phyloP scores from a whole-genome alignment of 1,284 basidiomycete species.

The Trichosporon asahii region DNA sequence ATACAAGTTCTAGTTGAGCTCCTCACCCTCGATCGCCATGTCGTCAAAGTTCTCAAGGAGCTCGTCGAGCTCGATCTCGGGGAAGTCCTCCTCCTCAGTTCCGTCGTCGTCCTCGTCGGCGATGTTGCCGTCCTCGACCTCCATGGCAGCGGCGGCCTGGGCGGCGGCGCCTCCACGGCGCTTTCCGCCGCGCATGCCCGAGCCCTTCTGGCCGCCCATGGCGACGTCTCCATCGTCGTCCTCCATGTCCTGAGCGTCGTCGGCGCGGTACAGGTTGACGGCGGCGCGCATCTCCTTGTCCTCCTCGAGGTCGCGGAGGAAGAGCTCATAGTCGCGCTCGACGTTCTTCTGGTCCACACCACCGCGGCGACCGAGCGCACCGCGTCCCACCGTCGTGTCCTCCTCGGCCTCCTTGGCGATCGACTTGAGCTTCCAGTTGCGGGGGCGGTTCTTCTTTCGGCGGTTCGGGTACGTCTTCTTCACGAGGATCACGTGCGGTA shows the following conservation, averaged over 20 bases:
- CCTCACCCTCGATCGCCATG: constrained; percentile 47
- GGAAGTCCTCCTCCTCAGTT: constrained; percentile 86
- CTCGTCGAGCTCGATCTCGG: constrained; percentile 80
- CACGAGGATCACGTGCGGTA: constrained; percentile 90
- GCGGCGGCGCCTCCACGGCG: constrained; percentile 41
- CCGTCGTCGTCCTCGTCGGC: constrained; percentile 58
- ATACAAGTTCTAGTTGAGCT: constrained; percentile 10
- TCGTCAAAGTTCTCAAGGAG: constrained; percentile 85
- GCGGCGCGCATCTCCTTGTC: constrained; percentile 86
- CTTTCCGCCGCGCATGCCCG: constrained; percentile 57
- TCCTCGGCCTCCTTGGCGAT: constrained; percentile 89
- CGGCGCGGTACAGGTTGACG: constrained; percentile 82
- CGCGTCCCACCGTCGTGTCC: constrained; percentile 64
- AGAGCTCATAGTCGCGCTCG: constrained; percentile 93
- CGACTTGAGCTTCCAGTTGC: constrained; percentile 84
- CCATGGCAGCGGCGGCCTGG: constrained; percentile 66
- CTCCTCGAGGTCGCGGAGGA: constrained; percentile 93
- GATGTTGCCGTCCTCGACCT: constrained; percentile 50
- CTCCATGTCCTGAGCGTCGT: constrained; percentile 40
- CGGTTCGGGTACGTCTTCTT: constrained; percentile 95
- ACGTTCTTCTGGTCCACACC: constrained; percentile 90
- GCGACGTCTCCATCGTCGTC: constrained; percentile 46
- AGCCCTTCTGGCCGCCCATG: constrained; percentile 52
- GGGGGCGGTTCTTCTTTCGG: constrained; percentile 80
- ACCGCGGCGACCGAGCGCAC: constrained; percentile 82